Evolutionary conservation across 257 asterid genomes (phyloP).

Genomic region (Rhazya stricta): DNA sequence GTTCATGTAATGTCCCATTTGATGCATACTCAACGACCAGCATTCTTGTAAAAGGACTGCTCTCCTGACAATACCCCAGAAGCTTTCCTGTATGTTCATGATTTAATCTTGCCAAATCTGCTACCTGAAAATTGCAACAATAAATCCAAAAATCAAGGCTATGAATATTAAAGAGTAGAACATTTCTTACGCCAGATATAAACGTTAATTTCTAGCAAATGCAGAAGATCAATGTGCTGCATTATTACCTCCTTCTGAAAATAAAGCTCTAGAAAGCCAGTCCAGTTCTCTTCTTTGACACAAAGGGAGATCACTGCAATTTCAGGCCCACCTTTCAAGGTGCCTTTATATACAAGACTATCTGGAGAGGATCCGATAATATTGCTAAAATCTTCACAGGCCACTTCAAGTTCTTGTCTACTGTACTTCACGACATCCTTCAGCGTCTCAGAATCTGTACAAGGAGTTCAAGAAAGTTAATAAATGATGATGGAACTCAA

Average conservation of each 20-base stretch:
- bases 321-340: slow-evolving; percentile 75
- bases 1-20: slow-evolving; percentile 89
- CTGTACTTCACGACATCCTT: slow-evolving; percentile 58
- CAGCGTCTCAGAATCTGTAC: slow-evolving; percentile 66
- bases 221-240: background rate
- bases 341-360: slow-evolving; percentile 80
- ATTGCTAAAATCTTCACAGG: slow-evolving; percentile 99
- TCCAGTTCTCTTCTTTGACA: slow-evolving; percentile 82
- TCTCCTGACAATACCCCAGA: slow-evolving; percentile 82
- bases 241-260: slow-evolving; percentile 77
- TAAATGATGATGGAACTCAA: background rate
- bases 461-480: background rate
- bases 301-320: slow-evolving; percentile 82
- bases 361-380: slow-evolving; percentile 85
- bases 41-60: slow-evolving; percentile 83
- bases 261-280: slow-evolving; percentile 80
- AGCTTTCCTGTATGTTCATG: slow-evolving; percentile 72
- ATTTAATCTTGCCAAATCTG: slow-evolving; percentile 71
- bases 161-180: slow-evolving; percentile 1
- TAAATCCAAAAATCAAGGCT: slow-evolving; percentile 9
- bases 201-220: background rate
- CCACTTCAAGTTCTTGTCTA: slow-evolving; percentile 86
- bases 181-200: background rate
- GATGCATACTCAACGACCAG: slow-evolving; percentile 91
- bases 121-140: slow-evolving; percentile 48